Percentiles rank a stretch among this genome's conserved stretches.
Evolutionary conservation across 208 protist species (phyloP).

Genomic region (Novymonas esmeraldas): DNA sequence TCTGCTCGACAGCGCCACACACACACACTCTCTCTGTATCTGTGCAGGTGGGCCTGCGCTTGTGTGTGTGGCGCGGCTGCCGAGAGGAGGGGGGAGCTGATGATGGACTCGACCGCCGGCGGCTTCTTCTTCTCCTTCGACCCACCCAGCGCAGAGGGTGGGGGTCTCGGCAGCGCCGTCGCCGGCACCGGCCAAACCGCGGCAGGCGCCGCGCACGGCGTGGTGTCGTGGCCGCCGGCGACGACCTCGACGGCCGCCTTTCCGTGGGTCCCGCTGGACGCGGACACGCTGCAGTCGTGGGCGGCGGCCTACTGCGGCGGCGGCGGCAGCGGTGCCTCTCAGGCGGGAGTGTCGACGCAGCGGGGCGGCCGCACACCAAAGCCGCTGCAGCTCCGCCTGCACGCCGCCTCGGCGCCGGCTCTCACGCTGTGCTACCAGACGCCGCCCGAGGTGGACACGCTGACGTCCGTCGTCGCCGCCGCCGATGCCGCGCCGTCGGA

Average conservation of each 20-base stretch:
- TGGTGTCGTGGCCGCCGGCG: constrained; percentile 13
- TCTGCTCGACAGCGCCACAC: not conserved
- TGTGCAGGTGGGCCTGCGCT: not conserved
- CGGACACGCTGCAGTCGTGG: constrained; percentile 14
- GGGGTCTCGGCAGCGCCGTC: not conserved
- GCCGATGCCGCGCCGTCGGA: not conserved
- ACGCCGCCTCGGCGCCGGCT: not conserved
- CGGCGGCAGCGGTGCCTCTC: not conserved
- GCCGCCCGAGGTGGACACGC: constrained; percentile 35
- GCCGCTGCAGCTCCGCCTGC: constrained; percentile 19
- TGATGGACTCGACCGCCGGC: constrained; percentile 1
- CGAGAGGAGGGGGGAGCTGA: too few relatives aligned
- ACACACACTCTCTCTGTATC: not conserved
- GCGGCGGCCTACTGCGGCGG: constrained; percentile 12
- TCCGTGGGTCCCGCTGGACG: constrained; percentile 23
- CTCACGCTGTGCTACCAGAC: constrained; percentile 51
- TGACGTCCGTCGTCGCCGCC: constrained; percentile 30
- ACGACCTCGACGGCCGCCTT: constrained; percentile 20
- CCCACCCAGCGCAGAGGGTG: not conserved
- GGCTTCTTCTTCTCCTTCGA: constrained; percentile 39
- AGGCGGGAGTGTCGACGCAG: not conserved
- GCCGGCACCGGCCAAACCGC: not conserved
- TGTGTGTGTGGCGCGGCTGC: not conserved
- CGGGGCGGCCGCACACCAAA: not conserved
- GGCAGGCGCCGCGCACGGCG: not conserved